Conservation (phyloP, 306 rosid species). For the Cucurbita maxima region DNA sequence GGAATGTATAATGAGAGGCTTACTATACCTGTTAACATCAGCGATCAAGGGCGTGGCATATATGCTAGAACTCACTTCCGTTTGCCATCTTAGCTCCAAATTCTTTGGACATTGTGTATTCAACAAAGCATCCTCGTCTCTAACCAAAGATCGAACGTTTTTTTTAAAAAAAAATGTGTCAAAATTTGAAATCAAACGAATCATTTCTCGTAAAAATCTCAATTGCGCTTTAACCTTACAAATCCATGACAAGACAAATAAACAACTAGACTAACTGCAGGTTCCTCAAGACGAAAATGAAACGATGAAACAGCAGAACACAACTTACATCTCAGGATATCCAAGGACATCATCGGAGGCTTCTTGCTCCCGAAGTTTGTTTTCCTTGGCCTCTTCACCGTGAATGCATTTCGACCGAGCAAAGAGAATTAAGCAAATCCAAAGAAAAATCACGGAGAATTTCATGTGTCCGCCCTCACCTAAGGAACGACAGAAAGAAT, state of each 20-base stretch:
- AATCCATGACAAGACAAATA: neutral
- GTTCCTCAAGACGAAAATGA: neutral
- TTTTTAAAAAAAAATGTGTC: neutral
- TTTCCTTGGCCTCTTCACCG: constrained; percentile 42
- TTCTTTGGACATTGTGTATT: constrained; percentile 78
- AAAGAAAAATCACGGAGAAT: constrained; percentile 19
- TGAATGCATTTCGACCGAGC: constrained; percentile 21
- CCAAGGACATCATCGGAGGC: constrained; percentile 76
- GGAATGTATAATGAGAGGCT: neutral
- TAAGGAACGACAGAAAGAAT: neutral
- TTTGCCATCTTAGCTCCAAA: constrained; percentile 96
- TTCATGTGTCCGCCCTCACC: constrained; percentile 34
- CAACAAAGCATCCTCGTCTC: constrained; percentile 84
- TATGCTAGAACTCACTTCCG: constrained; percentile 95
- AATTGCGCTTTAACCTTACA: neutral
- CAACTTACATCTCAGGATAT: constrained; percentile 63
- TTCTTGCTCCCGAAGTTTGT: constrained; percentile 66
- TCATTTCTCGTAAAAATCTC: neutral
- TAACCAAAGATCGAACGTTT: constrained; percentile 8
- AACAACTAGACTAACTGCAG: neutral
- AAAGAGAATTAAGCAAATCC: constrained; percentile 29
- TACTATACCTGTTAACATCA: constrained; percentile 75
- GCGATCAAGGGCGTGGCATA: constrained; percentile 90
- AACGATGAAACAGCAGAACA: neutral
- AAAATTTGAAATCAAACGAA: neutral